Conservation (phyloP, 495 filamentous ascomycete genomes). For the Penicillium pancosmium region DNA sequence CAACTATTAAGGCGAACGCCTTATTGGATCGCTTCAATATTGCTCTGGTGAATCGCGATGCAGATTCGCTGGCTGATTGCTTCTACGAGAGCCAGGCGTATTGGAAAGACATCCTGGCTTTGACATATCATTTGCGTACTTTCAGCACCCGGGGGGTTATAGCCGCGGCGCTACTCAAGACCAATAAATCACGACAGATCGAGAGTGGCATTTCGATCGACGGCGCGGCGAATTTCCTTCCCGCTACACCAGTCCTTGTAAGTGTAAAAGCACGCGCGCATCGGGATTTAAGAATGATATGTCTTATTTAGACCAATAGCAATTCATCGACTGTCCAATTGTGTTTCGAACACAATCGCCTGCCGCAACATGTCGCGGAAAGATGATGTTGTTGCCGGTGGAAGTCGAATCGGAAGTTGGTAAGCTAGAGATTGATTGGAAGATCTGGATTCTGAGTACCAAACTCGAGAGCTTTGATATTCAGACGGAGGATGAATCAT, state of each 20-base stretch:
- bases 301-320: slow-evolving; percentile 9
- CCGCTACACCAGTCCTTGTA: slow-evolving; percentile 21
- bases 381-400: slow-evolving; percentile 23
- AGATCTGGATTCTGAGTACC: slow-evolving; percentile 29
- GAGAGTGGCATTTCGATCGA: slow-evolving; percentile 22
- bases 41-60: slow-evolving; percentile 18
- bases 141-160: slow-evolving; percentile 12
- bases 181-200: slow-evolving; percentile 16
- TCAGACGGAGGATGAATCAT: slow-evolving; percentile 17
- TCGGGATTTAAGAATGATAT: neutral
- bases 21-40: slow-evolving; percentile 17
- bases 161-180: slow-evolving; percentile 19
- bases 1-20: slow-evolving; percentile 14
- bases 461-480: slow-evolving; percentile 20
- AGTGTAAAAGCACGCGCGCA: neutral
- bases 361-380: slow-evolving; percentile 20
- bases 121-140: slow-evolving; percentile 29
- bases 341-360: slow-evolving; percentile 21
- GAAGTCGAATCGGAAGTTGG: neutral
- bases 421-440: slow-evolving; percentile 17
- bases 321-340: slow-evolving; percentile 30
- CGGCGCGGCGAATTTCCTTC: slow-evolving; percentile 17
- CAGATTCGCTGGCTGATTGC: slow-evolving; percentile 8
- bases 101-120: slow-evolving; percentile 27
- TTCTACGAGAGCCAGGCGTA: slow-evolving; percentile 26